Conservation (phyloP, 2,329 filamentous ascomycete genomes). For the Lecanosticta acicola region DNA sequence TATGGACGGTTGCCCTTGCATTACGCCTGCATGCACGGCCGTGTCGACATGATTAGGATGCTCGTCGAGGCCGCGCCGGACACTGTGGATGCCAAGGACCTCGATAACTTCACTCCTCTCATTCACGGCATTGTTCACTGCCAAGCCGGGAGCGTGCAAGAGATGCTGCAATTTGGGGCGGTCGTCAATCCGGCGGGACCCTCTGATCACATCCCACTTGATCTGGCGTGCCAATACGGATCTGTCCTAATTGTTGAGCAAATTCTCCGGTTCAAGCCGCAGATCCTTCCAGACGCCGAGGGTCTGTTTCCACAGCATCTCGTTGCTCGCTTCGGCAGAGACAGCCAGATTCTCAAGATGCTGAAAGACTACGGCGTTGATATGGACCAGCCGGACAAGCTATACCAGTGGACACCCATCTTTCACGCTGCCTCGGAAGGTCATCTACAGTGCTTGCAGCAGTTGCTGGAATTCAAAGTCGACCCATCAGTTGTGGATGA, state of each 20-base stretch:
- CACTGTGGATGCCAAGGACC: conserved; percentile 82
- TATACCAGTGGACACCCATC: conserved; percentile 95
- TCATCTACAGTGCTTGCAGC: conserved; percentile 80
- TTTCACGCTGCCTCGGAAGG: conserved; percentile 96
- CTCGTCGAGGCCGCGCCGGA: conserved; percentile 48
- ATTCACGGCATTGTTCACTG: conserved; percentile 93
- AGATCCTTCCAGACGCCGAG: conserved; percentile 88
- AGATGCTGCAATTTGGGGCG: conserved; percentile 71
- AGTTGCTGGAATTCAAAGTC: conserved; percentile 71
- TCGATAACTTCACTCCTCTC: conserved; percentile 94
- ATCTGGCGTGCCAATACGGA: conserved; percentile 90
- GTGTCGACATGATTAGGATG: conserved; percentile 52
- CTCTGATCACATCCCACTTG: conserved; percentile 87
- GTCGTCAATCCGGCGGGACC: conserved; percentile 80
- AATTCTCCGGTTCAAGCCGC: conserved; percentile 71
- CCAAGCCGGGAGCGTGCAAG: conserved; percentile 71
- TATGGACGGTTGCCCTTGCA: conserved; percentile 91
- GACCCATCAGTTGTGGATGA: conserved; percentile 79
- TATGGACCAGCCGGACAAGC: conserved; percentile 85
- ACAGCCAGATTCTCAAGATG: conserved; percentile 70
- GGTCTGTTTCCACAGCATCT: conserved; percentile 96
- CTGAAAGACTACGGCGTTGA: conserved; percentile 82
- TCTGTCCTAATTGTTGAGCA: conserved; percentile 79
- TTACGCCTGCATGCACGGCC: conserved; percentile 93
- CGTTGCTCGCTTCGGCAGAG: conserved; percentile 81